A percentile compares a stretch with the other conserved stretches of the same genome.
Evolutionary conservation across 345 rosid species (phyloP).

Genomic region (Lepidium africanum): DNA sequence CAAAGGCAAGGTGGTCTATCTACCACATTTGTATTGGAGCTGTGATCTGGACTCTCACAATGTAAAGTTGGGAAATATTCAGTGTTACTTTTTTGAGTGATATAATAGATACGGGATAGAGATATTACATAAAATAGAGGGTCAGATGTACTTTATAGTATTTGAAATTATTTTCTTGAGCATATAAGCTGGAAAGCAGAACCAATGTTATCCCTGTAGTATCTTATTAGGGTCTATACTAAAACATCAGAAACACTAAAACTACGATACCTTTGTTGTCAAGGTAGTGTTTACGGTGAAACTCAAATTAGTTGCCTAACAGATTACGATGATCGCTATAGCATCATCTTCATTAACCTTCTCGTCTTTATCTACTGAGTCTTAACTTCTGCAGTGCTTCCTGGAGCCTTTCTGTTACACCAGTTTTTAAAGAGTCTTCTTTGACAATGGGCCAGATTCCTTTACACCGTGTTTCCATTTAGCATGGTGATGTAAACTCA

Average conservation of each 20-base stretch:
- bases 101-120: background rate
- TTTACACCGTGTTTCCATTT: background rate
- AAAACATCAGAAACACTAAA: background rate
- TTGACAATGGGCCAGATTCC: background rate
- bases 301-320: background rate
- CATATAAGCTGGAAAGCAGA: background rate
- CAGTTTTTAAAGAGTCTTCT: background rate
- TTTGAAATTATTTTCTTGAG: background rate
- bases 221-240: background rate
- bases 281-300: background rate
- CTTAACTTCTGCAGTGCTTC: background rate
- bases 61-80: constrained; percentile 35
- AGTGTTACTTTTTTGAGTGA: constrained; percentile 30
- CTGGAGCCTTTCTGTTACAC: background rate
- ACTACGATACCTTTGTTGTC: background rate
- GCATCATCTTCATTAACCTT: background rate
- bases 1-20: constrained; percentile 24
- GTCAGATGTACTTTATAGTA: background rate
- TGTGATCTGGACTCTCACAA: constrained; percentile 31
- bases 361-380: background rate
- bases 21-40: constrained; percentile 32
- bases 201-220: background rate
- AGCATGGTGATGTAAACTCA: background rate
- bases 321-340: background rate
- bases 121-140: constrained; percentile 5